Conservation (phyloP, 2,329 filamentous ascomycete species). For the Juglanconis juglandina region DNA sequence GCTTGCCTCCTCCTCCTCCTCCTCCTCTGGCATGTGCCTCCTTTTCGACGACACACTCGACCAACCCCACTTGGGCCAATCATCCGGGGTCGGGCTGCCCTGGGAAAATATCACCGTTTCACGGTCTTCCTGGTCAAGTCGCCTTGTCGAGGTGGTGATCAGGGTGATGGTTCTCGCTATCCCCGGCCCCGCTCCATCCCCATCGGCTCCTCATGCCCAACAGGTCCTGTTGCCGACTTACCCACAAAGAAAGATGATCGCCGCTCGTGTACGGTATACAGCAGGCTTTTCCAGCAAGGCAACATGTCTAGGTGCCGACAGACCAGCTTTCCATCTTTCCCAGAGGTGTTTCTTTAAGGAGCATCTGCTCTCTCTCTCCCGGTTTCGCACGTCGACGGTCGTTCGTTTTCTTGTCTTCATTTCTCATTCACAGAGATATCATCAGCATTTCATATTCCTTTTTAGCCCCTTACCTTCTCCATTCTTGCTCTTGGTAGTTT, state of each 20-base stretch:
- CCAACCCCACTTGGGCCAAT: not conserved
- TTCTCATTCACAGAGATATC: not conserved
- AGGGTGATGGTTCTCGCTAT: too few species aligned
- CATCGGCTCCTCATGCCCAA: constrained; percentile 8
- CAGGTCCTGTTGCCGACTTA: not conserved
- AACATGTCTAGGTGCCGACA: not conserved
- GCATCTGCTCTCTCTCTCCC: too few species aligned
- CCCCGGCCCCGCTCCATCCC: not conserved
- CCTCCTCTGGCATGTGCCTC: not conserved
- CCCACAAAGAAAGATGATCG: not conserved
- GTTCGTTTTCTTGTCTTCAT: not conserved
- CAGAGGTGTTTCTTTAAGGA: too few species aligned
- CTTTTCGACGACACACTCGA: not conserved
- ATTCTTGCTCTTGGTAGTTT: constrained; percentile 2
- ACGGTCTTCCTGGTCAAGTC: not conserved
- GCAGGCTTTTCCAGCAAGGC: too few species aligned
- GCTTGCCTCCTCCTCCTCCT: not conserved
- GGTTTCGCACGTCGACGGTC: too few species aligned
- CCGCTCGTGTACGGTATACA: not conserved
- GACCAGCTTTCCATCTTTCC: constrained; percentile 2
- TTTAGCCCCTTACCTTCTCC: not conserved
- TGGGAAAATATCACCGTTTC: not conserved
- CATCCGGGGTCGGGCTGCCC: not conserved
- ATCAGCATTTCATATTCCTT: not conserved
- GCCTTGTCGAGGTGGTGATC: not conserved